Conservation (phyloP, 2,329 filamentous ascomycete genomes). For the Paecilomyces sp. region DNA sequence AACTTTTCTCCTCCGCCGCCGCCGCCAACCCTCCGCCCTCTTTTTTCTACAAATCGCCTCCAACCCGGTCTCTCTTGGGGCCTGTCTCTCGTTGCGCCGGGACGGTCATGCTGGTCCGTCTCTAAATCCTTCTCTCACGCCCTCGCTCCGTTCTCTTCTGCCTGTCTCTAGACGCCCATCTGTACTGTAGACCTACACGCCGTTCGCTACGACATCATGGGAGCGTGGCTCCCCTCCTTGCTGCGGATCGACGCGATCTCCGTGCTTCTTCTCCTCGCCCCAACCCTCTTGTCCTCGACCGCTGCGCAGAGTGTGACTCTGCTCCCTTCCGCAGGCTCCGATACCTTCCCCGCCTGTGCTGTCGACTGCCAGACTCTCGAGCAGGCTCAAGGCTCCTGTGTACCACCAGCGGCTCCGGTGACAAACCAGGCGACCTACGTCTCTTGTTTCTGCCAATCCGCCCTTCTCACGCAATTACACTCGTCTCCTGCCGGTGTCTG, state of each 20-base stretch:
- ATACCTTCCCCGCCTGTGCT: constrained; percentile 57
- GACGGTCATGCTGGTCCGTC: not conserved
- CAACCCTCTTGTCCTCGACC: not conserved
- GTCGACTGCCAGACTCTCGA: constrained; percentile 53
- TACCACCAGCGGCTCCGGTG: constrained; percentile 48
- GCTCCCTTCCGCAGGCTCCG: constrained; percentile 29
- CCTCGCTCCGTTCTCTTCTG: not conserved
- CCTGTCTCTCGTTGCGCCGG: not conserved
- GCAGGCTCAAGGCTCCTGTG: constrained; percentile 65
- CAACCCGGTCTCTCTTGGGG: not conserved
- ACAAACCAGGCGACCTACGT: constrained; percentile 50
- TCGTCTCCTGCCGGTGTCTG: constrained; percentile 55
- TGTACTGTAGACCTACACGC: not conserved
- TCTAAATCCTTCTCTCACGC: not conserved
- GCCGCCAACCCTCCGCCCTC: not conserved
- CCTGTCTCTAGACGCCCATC: not conserved
- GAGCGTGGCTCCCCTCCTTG: not conserved
- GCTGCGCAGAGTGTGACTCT: constrained; percentile 17
- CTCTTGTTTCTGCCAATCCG: constrained; percentile 66
- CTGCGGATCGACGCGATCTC: not conserved
- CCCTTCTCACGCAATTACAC: constrained; percentile 52
- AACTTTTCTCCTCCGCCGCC: not conserved
- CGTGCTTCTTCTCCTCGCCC: not conserved
- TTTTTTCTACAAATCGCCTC: not conserved
- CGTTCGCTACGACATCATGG: not conserved